These are phyloP conservation scores for Ophiostoma ulmi DNA, from an alignment of 2,329 filamentous ascomycete genomes.

Conservation along the genomic window DNA sequence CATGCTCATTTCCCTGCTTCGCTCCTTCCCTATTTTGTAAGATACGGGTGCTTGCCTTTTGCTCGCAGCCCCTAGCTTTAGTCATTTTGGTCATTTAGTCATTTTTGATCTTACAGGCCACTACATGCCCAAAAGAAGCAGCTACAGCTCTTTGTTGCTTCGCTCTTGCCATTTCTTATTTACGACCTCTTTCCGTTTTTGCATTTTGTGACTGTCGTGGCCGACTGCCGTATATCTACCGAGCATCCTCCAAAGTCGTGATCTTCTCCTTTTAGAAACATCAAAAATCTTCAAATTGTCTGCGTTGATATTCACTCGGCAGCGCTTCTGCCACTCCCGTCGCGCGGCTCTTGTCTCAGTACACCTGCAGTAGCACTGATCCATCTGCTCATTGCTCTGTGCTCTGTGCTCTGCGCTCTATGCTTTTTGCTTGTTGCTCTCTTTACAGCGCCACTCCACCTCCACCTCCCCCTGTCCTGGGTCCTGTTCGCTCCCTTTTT, in stretches of 20 bases:
- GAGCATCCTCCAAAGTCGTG: too few relatives aligned
- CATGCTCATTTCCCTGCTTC: neutral
- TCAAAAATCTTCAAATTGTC: neutral
- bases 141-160: constrained; percentile 1
- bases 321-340: neutral
- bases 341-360: neutral
- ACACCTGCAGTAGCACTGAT: neutral
- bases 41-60: neutral
- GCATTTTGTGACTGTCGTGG: neutral
- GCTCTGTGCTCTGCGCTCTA: too few relatives aligned
- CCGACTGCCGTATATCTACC: too few relatives aligned
- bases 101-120: neutral
- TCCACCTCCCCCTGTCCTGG: constrained; percentile 6
- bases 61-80: neutral
- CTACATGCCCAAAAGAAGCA: neutral
- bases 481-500: constrained; percentile 4
- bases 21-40: neutral
- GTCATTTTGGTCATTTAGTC: neutral
- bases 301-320: neutral
- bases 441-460: neutral
- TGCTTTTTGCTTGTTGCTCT: neutral
- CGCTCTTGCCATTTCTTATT: neutral
- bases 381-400: too few relatives aligned
- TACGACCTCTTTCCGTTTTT: neutral
- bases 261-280: too few relatives aligned